These are phyloP conservation scores for Samsoniella hepiali DNA, from an alignment of 2,329 filamentous ascomycete species.

Conservation along the genomic window DNA sequence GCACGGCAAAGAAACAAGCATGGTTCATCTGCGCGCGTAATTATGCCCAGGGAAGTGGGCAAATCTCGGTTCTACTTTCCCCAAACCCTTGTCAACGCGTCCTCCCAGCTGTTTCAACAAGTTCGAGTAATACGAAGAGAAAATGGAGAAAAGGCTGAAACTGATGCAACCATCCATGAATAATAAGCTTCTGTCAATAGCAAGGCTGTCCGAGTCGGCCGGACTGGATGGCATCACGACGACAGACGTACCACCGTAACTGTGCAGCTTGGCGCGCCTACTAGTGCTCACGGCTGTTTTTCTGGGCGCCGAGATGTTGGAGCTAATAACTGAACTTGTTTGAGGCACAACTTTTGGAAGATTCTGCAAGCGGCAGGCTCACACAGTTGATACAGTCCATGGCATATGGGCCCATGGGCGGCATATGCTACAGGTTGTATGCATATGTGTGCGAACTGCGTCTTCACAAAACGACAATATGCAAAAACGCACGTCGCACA, in stretches of 20 bases:
- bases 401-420: background rate
- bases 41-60: background rate
- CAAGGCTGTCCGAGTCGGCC: background rate
- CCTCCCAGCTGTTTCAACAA: no score
- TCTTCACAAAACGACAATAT: background rate
- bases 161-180: background rate
- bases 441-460: background rate
- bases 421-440: background rate
- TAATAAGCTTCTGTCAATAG: conserved; percentile 3
- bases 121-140: background rate
- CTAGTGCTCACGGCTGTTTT: conserved; percentile 1
- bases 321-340: background rate
- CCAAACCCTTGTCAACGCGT: background rate
- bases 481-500: background rate
- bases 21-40: background rate
- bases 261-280: background rate
- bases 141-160: background rate
- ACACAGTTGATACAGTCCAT: background rate
- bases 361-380: no score
- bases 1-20: background rate
- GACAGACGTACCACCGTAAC: background rate
- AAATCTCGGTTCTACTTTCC: background rate
- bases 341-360: no score
- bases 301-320: background rate
- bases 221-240: background rate